These are phyloP conservation scores for Erythrophleum fordii DNA, from an alignment of 306 rosid genomes.

Conservation along the genomic window DNA sequence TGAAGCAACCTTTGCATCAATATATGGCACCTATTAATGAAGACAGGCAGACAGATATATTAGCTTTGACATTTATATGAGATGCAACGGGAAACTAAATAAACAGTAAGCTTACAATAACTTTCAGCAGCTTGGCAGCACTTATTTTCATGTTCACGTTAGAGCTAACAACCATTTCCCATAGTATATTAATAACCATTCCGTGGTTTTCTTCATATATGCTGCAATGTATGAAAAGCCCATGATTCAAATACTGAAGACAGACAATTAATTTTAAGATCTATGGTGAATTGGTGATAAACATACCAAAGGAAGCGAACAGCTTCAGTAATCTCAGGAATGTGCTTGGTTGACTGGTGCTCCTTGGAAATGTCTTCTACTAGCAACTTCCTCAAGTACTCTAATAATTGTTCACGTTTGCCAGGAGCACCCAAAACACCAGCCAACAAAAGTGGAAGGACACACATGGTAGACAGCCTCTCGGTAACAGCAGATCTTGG, in stretches of 20 bases:
- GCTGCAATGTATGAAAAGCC: conserved; percentile 61
- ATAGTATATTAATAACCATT: conserved; percentile 79
- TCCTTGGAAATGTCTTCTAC: conserved; percentile 66
- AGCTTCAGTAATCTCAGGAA: conserved; percentile 78
- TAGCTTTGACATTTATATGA: conserved; percentile 36
- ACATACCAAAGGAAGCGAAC: conserved; percentile 92
- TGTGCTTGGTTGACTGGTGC: conserved; percentile 56
- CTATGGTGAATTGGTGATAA: conserved; percentile 16
- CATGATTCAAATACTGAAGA: conserved; percentile 24
- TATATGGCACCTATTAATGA: conserved; percentile 72
- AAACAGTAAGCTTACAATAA: conserved; percentile 64
- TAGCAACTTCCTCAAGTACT: conserved; percentile 78
- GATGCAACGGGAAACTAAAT: conserved; percentile 41
- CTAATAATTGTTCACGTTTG: conserved; percentile 61
- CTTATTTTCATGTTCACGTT: conserved; percentile 74
- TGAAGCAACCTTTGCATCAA: conserved; percentile 89
- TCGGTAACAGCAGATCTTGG: conserved; percentile 80
- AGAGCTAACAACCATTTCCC: conserved; percentile 99
- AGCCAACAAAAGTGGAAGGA: conserved; percentile 85
- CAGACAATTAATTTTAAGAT: conserved; percentile 28
- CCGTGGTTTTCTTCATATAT: conserved; percentile 75
- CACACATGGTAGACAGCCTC: conserved; percentile 84
- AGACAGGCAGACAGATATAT: conserved; percentile 19
- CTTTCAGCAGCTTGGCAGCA: conserved; percentile 87
- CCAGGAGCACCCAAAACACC: conserved; percentile 88